Base-by-base conservation (phyloP, 441 rosid genomes). In the Pelargonium myrrhifolium region DNA sequence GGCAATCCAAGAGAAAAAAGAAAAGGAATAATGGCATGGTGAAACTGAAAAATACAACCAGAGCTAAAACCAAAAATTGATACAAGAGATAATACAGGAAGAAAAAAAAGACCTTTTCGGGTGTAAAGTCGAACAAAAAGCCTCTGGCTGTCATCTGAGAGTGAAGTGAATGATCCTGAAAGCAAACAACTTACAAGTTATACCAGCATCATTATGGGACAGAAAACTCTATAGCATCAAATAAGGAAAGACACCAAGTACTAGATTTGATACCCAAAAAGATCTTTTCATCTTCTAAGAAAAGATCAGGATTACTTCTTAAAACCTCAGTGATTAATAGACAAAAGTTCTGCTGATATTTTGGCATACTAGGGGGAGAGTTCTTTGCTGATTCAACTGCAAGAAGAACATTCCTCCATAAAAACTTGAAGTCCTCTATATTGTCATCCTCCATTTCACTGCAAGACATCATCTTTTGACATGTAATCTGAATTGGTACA, bases 101-200 rank as follows among this genome's bases (percentile, higher is more conserved):
- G 22, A 68, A 47, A 74, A 17, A 21, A 49, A 76, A 65, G 60
- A 93, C 98, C 98, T 90, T 89, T 93, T 58, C 97, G 83, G 28
- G 82, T 77, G 76, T 87, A 89, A 73, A 93, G 94, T 76, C 96
- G 89, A 67, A 93, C 75, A 72, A 93, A 93, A 73, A 93, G 88
- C 81, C 93, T 84, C 72, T 89, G 97, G 78, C 96, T 79, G 74
- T 80, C 94, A 71, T 81, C 81, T 49, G 92, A 76, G 47, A 90
- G 89, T 35, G 83, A 68, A 37, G 72, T 60, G 74, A 89, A 88
- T 67, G 91, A 87, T 71, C 85, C 98, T 93, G 92, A 65, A 61
- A 79, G 76, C 21, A 76, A 66, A 75, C 18, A 74, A 72, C 40
- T n/a, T n/a, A n/a, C n/a, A n/a, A n/a, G n/a, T 68, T 5, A 69